Conservation (phyloP, 2,329 filamentous ascomycete genomes). For the Cladosporium sp. region DNA sequence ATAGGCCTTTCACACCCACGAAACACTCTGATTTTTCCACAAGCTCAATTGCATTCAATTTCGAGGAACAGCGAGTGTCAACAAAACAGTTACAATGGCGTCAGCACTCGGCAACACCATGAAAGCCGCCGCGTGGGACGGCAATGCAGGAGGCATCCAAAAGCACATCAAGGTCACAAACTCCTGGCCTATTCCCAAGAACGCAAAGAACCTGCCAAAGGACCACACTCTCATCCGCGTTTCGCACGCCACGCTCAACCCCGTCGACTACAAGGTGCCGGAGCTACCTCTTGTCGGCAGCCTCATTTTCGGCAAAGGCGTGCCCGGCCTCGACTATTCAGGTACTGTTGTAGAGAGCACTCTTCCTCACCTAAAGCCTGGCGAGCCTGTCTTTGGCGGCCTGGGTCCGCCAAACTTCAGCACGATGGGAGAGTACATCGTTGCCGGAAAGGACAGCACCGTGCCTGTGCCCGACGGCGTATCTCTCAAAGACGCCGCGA, state of each 20-base stretch:
- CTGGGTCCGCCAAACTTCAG: constrained; percentile 28
- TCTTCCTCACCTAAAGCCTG: constrained; percentile 24
- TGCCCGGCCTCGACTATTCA: constrained; percentile 49
- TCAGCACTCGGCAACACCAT: constrained; percentile 23
- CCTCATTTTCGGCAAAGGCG: constrained; percentile 31
- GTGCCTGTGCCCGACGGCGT: constrained; percentile 32
- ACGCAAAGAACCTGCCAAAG: constrained; percentile 13
- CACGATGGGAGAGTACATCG: constrained; percentile 33
- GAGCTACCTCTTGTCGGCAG: constrained; percentile 39
- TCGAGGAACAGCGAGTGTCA: background rate
- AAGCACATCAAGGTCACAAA: constrained; percentile 30
- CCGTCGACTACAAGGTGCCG: constrained; percentile 45
- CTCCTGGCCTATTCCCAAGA: constrained; percentile 23
- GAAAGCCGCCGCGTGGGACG: constrained; percentile 27
- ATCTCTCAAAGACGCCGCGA: constrained; percentile 31
- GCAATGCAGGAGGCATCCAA: constrained; percentile 29
- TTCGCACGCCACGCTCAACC: constrained; percentile 41
- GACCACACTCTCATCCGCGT: constrained; percentile 42
- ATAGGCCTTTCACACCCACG: too few species aligned
- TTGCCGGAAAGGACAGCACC: constrained; percentile 12
- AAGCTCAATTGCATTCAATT: too few species aligned
- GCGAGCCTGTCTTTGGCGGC: constrained; percentile 37
- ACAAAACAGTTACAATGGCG: constrained; percentile 14
- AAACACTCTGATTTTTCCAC: too few species aligned
- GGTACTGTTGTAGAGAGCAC: constrained; percentile 42